Percentiles rank a stretch among this genome's conserved stretches.
These are phyloP conservation scores for Golubevia sp. DNA, from an alignment of 1,284 basidiomycete species.

Conservation along the genomic window DNA sequence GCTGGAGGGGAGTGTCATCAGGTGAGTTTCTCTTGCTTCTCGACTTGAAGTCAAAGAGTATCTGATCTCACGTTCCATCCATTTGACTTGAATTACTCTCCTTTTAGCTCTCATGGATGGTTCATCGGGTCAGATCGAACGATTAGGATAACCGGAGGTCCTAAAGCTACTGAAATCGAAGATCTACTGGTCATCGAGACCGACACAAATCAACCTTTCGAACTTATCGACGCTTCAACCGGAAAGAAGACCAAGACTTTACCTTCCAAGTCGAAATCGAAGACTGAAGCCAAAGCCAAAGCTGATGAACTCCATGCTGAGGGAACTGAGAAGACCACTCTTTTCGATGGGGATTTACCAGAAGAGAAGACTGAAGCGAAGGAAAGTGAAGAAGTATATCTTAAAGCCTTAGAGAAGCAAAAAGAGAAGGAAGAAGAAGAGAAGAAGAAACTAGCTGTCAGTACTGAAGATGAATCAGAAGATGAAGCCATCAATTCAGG, in stretches of 20 bases:
- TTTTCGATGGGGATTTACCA: not conserved
- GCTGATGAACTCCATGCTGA: not conserved
- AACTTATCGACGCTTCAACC: slow-evolving; percentile 25
- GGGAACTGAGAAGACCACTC: slow-evolving; percentile 1
- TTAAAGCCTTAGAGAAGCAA: not conserved
- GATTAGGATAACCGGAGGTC: slow-evolving; percentile 37
- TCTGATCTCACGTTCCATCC: not conserved
- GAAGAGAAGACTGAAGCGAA: not conserved
- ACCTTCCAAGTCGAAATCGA: slow-evolving; percentile 3
- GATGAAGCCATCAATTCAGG: too few relatives aligned
- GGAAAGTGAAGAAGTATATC: not conserved
- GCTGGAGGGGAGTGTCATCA: slow-evolving; percentile 33
- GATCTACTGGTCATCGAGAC: slow-evolving; percentile 43
- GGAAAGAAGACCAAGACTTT: slow-evolving; percentile 28
- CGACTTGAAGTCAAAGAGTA: too few relatives aligned
- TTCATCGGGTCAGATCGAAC: slow-evolving; percentile 41
- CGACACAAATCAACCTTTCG: slow-evolving; percentile 28
- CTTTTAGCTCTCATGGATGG: slow-evolving; percentile 40
- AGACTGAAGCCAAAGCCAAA: not conserved
- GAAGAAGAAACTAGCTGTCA: not conserved
- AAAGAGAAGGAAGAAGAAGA: not conserved
- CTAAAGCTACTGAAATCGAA: slow-evolving; percentile 28
- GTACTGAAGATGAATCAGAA: not conserved
- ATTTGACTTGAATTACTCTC: not conserved
- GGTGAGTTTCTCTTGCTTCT: slow-evolving; percentile 10